Evolutionary conservation across 371 early-diverging fungal genomes (phyloP).

Genomic region (Dichotomocladium elegans): DNA sequence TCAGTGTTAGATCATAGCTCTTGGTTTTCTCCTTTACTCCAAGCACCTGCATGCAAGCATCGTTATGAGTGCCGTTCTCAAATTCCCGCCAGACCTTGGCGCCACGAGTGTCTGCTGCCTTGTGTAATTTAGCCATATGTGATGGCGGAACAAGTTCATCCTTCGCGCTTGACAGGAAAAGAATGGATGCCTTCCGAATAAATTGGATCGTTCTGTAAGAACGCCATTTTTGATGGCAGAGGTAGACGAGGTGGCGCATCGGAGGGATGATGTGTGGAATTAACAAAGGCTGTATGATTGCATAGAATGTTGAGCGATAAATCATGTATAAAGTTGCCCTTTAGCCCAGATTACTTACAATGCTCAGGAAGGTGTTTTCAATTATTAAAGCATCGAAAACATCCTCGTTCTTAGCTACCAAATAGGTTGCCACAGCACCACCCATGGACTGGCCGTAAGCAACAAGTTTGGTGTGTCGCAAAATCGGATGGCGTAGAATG

Average conservation of each 20-base stretch:
- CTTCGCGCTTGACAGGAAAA: slow-evolving; percentile 77
- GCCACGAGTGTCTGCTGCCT: slow-evolving; percentile 55
- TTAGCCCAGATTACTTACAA: slow-evolving; percentile 60
- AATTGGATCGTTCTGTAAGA: slow-evolving; percentile 70
- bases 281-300: slow-evolving; percentile 63
- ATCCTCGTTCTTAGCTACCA: slow-evolving; percentile 71
- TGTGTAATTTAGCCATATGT: slow-evolving; percentile 82
- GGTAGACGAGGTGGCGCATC: slow-evolving; percentile 64
- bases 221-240: slow-evolving; percentile 90
- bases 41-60: slow-evolving; percentile 74
- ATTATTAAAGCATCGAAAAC: slow-evolving; percentile 78
- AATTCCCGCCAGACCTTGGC: slow-evolving; percentile 64
- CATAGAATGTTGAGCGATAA: background rate
- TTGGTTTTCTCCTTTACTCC: background rate
- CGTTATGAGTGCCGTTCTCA: slow-evolving; percentile 86
- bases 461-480: slow-evolving; percentile 73
- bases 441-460: slow-evolving; percentile 95
- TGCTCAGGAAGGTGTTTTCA: slow-evolving; percentile 92
- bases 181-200: slow-evolving; percentile 69
- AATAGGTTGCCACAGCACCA: slow-evolving; percentile 91
- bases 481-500: slow-evolving; percentile 69
- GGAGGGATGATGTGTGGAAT: slow-evolving; percentile 85
- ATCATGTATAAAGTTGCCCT: background rate
- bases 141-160: slow-evolving; percentile 89
- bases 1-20: background rate